Base-by-base conservation (phyloP, 108 stramenopile genomes). In the Mediolabrus comicus region DNA sequence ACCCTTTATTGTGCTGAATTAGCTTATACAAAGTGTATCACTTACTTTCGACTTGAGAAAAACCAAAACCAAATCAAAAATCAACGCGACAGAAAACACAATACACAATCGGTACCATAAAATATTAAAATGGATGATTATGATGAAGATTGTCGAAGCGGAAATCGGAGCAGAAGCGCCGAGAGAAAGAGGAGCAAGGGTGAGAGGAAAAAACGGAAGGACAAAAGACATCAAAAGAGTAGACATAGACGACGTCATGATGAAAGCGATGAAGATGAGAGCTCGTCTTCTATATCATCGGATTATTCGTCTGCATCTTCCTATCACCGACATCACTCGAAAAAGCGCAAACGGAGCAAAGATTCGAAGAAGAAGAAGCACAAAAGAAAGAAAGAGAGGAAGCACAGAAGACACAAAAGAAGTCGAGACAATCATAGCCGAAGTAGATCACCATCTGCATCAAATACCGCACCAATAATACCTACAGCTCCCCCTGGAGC, bases 401-500 rank as follows among this genome's bases (percentile, higher is more conserved):
- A 70, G 32, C 13, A 62, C 36, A 53, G 62, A 19, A 16, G 28
- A 28, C 27, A 65, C 13, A 65, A 36, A n/a, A 29, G 49, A 24
- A 33, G 2, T 25, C 49, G 58, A 58, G 39, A 55, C 11, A 19
- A 14, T 28, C 43, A 19, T 26, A 33, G 62, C 29, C 55, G 25
- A 10, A 54, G 60, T 36, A 27, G 46, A 26, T 59, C 32, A 32
- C 52, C 52, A 36, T 53, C 64, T 17, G 29, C 26, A 16, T 57
- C 62, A 36, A 60, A 72, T 22, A 16, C 62, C 33, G 33, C 68
- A 38, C 39, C 75, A 24, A 46, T 53, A 54, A 32, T 7, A 24
- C 29, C 74, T 19, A 64, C 70, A 16, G 36, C 52, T 52, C 69
- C 79, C 34, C 77, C 77, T 28, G 77, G 77, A 53, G 74, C 79